Base-by-base conservation (phyloP, 78 protist genomes). In the Isochrysis galbana region DNA sequence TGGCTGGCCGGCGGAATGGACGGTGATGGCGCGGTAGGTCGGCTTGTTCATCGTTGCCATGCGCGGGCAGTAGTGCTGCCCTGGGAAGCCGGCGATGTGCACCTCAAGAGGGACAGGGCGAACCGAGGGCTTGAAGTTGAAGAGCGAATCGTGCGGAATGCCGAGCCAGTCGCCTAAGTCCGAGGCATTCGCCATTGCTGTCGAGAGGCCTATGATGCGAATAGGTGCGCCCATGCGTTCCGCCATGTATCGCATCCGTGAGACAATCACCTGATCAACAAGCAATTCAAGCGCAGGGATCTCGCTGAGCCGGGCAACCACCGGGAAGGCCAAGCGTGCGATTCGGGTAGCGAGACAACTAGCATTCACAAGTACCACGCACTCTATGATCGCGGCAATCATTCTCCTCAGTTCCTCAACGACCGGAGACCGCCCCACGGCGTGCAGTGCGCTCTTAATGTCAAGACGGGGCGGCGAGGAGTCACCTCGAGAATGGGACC, bases 41-140 rank as follows among this genome's bases (percentile, higher is more conserved):
- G 99, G 99, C 93, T 98, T 98, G 98, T 99, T 99, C 99, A 99
- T 99, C 34, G 99, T 94, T 22, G 97, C 99, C 99, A 99, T 99
- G n/a, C 99, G 96, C 44, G 99, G 99, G 94, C 99, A 99, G 95
- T 98, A 99, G 95, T 98, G 97, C 92, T 97, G 95, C 25, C 99
- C 99, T 17, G 99, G 96, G 96, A 94, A 98, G 34, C 99, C 98
- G n/a, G 48, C 82, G 82, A 88, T 88, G 78, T 88, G 91, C 77
- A 88, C 91, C 55, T 93, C 96, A n/a, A 98, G 93, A 4, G 99
- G 99, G 7, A 98, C 99, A 2, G 99, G 99, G n/a, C 99, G 96
- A 51, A 98, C 99, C 11, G 94, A 54, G 4, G 99, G 99, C 90
- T 96, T 98, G 93, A 99, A 98, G 92, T 97, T 98, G 95, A 96